phyloP scores from a whole-genome alignment of 2,329 filamentous ascomycete genomes.

The Acarospora socialis region DNA sequence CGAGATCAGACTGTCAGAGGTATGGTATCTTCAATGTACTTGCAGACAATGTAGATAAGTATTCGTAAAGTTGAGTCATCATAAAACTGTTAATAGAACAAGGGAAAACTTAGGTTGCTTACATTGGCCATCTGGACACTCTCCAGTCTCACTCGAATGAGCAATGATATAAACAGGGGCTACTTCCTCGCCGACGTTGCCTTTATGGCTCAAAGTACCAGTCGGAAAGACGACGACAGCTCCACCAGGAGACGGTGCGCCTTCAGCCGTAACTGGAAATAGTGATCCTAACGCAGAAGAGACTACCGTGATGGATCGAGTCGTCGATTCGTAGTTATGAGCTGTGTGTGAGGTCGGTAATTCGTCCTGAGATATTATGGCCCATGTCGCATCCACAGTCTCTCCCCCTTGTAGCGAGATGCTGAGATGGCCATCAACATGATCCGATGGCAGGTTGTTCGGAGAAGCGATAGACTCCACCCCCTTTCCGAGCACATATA shows the following conservation, averaged over 20 bases:
- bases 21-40: conserved; percentile 70
- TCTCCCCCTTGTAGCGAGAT: conserved; percentile 10
- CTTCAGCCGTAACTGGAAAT: conserved; percentile 60
- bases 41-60: conserved; percentile 99
- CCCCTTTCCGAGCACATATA: conserved; percentile 72
- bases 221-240: conserved; percentile 52
- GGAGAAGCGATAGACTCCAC: conserved; percentile 29
- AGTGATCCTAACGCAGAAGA: conserved; percentile 49
- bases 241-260: conserved; percentile 50
- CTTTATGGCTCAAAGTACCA: conserved; percentile 19
- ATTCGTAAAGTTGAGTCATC: conserved; percentile 75
- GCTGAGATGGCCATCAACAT: conserved; percentile 14
- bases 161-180: conserved; percentile 47
- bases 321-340: conserved; percentile 3
- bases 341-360: too few species aligned
- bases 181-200: conserved; percentile 15
- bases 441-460: conserved; percentile 7
- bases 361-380: conserved; percentile 10
- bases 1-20: conserved; percentile 80
- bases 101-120: conserved; percentile 36
- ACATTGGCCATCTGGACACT: conserved; percentile 84
- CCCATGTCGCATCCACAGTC: conserved; percentile 5
- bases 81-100: conserved; percentile 27
- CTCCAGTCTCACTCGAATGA: conserved; percentile 82
- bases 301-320: conserved; percentile 54